phyloP scores from a whole-genome alignment of 2,329 filamentous ascomycete species.

The Botrytis medusae region DNA sequence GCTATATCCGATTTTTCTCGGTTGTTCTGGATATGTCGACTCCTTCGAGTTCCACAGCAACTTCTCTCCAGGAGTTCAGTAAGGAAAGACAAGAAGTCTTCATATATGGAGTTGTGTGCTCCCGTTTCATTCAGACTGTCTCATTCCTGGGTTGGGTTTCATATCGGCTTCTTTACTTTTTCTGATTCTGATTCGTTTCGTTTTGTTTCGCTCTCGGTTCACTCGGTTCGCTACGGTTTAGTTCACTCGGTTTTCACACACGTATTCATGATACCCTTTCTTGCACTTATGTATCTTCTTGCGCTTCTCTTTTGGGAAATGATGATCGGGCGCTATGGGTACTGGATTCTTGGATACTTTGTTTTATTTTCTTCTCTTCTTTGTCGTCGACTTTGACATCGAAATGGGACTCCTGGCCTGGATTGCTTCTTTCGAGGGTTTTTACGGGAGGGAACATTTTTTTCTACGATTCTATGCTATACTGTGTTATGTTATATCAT shows the following conservation, averaged over 20 bases:
- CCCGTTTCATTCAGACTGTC: background rate
- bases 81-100: background rate
- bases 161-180: background rate
- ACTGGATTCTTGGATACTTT: background rate
- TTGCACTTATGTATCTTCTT: background rate
- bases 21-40: background rate
- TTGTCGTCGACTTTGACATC: too few relatives aligned
- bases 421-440: too few relatives aligned
- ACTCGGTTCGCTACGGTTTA: too few relatives aligned
- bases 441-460: too few relatives aligned
- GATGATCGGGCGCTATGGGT: background rate
- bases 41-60: background rate
- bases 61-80: accelerated
- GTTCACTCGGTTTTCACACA: background rate
- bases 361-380: background rate
- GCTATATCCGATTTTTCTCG: too few relatives aligned
- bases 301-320: background rate
- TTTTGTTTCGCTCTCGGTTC: too few relatives aligned
- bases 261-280: background rate
- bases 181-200: background rate
- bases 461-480: too few relatives aligned
- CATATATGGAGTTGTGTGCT: background rate
- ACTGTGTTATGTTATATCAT: too few relatives aligned
- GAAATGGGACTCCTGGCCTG: too few relatives aligned
- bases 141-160: background rate